phyloP scores from a whole-genome alignment of 2,329 filamentous ascomycete genomes.

The Phoma sp. region DNA sequence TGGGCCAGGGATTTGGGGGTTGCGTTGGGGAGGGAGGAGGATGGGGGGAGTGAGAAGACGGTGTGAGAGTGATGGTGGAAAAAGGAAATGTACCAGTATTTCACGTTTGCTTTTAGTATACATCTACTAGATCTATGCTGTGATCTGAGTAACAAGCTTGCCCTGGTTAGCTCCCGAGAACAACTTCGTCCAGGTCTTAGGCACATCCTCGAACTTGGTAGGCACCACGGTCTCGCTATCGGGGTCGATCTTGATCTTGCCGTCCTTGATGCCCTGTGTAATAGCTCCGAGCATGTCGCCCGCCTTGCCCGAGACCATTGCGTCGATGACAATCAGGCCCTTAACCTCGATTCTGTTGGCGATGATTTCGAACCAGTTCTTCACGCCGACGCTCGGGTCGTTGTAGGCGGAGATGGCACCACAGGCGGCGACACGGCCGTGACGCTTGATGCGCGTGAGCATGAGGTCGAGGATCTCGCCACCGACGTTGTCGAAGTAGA shows the following conservation, averaged over 20 bases:
- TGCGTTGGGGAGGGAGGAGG: background rate
- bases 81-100: background rate
- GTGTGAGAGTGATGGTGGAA: too few relatives aligned
- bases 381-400: constrained; percentile 39
- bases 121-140: background rate
- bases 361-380: constrained; percentile 54
- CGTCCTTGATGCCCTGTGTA: constrained; percentile 46
- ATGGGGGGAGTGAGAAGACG: background rate
- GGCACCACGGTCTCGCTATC: constrained; percentile 57
- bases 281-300: constrained; percentile 33
- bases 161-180: constrained; percentile 57
- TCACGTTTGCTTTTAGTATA: background rate
- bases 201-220: constrained; percentile 56
- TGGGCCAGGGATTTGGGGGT: constrained; percentile 42
- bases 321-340: constrained; percentile 55
- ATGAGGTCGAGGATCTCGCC: constrained; percentile 56
- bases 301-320: constrained; percentile 35
- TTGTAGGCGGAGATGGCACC: constrained; percentile 55
- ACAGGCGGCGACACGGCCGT: constrained; percentile 52
- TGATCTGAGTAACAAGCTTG: constrained; percentile 53
- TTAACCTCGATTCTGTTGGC: constrained; percentile 51
- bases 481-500: constrained; percentile 61
- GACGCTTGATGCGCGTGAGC: constrained; percentile 50
- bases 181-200: constrained; percentile 56
- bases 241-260: constrained; percentile 53